Evolutionary conservation across 140 eudicot species (phyloP).

Genomic region (Senecio squalidus): DNA sequence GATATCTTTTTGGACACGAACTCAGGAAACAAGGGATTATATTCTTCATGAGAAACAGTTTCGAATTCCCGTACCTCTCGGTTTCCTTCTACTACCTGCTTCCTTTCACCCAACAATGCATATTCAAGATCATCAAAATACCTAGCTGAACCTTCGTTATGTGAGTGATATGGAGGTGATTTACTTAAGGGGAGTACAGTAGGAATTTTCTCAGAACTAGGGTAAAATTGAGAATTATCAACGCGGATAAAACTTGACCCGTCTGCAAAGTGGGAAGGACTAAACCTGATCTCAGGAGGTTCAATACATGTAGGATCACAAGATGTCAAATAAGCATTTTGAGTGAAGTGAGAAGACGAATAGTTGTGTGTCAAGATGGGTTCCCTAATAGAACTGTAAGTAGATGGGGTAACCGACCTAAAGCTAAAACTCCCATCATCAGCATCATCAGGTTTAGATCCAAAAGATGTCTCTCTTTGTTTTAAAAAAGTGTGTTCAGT

Average conservation of each 20-base stretch:
- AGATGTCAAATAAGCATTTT: constrained; percentile 10
- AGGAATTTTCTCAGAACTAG: constrained; percentile 14
- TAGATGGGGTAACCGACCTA: too few species aligned
- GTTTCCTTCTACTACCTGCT: constrained; percentile 8
- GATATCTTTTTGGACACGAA: constrained; percentile 16
- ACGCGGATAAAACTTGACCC: constrained; percentile 18
- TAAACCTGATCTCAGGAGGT: constrained; percentile 14
- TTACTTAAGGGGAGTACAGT: background rate
- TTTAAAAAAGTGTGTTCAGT: background rate
- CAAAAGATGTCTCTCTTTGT: constrained; percentile 1
- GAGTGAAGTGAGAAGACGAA: background rate
- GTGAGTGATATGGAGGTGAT: constrained; percentile 3
- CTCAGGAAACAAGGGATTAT: constrained; percentile 14
- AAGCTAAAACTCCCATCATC: background rate
- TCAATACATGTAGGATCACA: constrained; percentile 32
- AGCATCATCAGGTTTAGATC: background rate
- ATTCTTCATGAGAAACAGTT: background rate
- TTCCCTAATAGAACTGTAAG: too few species aligned
- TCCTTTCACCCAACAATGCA: constrained; percentile 1
- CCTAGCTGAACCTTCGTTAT: background rate
- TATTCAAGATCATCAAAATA: constrained; percentile 16
- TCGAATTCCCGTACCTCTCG: background rate
- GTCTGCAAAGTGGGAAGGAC: constrained; percentile 18
- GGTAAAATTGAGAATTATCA: constrained; percentile 15
- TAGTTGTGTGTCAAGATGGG: too few species aligned